Conservation (phyloP, 1,284 basidiomycete species). For the Amylostereum areolatum region DNA sequence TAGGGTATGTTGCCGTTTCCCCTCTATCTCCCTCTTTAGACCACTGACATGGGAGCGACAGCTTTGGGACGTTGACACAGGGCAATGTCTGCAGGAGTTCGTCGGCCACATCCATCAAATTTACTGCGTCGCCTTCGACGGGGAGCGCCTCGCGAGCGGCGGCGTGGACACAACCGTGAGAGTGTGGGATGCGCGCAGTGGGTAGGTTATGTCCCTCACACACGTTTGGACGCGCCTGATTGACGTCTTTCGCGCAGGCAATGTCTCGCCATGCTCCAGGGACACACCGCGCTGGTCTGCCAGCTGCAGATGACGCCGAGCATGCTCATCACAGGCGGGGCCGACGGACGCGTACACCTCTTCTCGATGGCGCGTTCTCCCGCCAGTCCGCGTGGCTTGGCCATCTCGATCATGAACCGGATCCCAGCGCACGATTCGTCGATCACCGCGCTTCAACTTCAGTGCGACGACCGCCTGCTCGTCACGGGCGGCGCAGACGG, state of each 20-base stretch:
- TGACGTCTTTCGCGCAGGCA: slow-evolving; percentile 45
- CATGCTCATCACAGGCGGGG: slow-evolving; percentile 85
- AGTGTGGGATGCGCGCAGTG: slow-evolving; percentile 79
- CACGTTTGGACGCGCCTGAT: too few relatives aligned
- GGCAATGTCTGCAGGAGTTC: slow-evolving; percentile 80
- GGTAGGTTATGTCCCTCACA: slow-evolving; percentile 46
- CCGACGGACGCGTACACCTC: slow-evolving; percentile 85
- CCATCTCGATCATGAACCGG: slow-evolving; percentile 37
- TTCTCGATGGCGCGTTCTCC: neutral
- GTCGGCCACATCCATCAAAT: slow-evolving; percentile 91
- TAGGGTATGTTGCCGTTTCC: slow-evolving; percentile 58
- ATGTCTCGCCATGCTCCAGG: slow-evolving; percentile 84
- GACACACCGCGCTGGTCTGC: slow-evolving; percentile 92
- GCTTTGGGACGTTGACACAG: slow-evolving; percentile 84
- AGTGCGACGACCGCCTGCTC: slow-evolving; percentile 80
- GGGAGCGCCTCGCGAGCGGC: slow-evolving; percentile 79
- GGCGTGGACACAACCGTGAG: slow-evolving; percentile 89
- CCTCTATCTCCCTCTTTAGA: too few relatives aligned
- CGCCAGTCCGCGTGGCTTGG: slow-evolving; percentile 62
- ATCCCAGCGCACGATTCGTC: slow-evolving; percentile 85
- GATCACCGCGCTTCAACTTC: slow-evolving; percentile 70
- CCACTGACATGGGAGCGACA: too few relatives aligned
- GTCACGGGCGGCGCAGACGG: slow-evolving; percentile 90
- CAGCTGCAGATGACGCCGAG: slow-evolving; percentile 80
- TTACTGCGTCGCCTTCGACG: slow-evolving; percentile 92